These are phyloP conservation scores for Parachaetomium inaequale DNA, from an alignment of 495 filamentous ascomycete genomes.

Conservation along the genomic window DNA sequence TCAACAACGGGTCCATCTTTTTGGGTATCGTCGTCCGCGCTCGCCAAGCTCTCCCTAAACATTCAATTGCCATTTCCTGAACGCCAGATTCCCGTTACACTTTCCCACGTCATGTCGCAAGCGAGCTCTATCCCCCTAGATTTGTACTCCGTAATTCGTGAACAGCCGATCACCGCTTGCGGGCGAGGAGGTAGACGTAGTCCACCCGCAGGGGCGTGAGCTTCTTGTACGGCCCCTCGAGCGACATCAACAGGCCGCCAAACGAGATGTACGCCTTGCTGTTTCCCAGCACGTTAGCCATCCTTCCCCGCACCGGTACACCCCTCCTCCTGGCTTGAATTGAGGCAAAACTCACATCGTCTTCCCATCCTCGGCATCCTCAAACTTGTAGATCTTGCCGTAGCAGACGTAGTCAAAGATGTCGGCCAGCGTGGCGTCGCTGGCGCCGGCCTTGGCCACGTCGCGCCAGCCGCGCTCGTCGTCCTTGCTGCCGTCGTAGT, in stretches of 20 bases:
- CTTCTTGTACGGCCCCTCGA: constrained; percentile 95
- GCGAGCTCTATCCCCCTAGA: background rate
- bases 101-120: constrained; percentile 7
- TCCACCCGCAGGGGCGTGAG: constrained; percentile 86
- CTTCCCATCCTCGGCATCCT: constrained; percentile 73
- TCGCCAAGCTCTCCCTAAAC: constrained; percentile 5
- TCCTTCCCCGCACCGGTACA: background rate
- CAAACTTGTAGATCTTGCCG: constrained; percentile 96
- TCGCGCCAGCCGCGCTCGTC: constrained; percentile 75
- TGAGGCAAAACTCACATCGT: constrained; percentile 65
- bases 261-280: constrained; percentile 93
- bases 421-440: constrained; percentile 76
- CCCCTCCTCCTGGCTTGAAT: no score
- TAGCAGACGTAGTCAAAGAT: constrained; percentile 96
- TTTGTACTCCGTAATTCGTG: background rate
- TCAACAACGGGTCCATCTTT: constrained; percentile 15
- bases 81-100: constrained; percentile 18
- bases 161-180: constrained; percentile 64
- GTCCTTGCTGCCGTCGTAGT: constrained; percentile 75
- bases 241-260: constrained; percentile 80
- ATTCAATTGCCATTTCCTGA: constrained; percentile 14
- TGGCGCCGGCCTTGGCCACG: constrained; percentile 49
- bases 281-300: constrained; percentile 26
- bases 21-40: constrained; percentile 28
- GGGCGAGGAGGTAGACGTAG: constrained; percentile 81